Percentiles rank a stretch among this genome's conserved stretches.
These are phyloP conservation scores for Phycomyces nitens DNA, from an alignment of 192 early-diverging fungal genomes.

Conservation along the genomic window DNA sequence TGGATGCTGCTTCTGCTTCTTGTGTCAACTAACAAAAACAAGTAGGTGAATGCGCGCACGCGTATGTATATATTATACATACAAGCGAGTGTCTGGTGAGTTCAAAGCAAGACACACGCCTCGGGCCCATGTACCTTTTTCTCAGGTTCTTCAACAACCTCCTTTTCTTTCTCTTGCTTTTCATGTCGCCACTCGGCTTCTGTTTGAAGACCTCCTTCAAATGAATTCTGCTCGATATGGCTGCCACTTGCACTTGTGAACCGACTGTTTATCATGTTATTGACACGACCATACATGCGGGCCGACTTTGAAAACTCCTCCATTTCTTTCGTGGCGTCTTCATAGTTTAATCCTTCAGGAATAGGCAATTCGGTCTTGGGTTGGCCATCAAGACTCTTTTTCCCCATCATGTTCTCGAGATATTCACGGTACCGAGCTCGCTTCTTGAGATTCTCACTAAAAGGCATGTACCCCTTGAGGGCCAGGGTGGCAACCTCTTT, in stretches of 20 bases:
- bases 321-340: conserved; percentile 55
- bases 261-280: conserved; percentile 64
- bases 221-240: conserved; percentile 26
- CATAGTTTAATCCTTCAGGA: conserved; percentile 38
- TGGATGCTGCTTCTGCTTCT: conserved; percentile 47
- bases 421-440: conserved; percentile 72
- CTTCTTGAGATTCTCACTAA: conserved; percentile 62
- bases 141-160: conserved; percentile 4
- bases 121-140: conserved; percentile 3
- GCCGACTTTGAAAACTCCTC: conserved; percentile 77
- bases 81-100: background rate
- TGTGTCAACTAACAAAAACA: conserved; percentile 19
- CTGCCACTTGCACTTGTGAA: conserved; percentile 54
- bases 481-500: conserved; percentile 65
- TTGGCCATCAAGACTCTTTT: conserved; percentile 22
- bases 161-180: conserved; percentile 10
- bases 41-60: too few species aligned
- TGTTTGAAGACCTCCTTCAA: conserved; percentile 43
- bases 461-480: conserved; percentile 79
- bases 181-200: conserved; percentile 30
- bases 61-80: too few species aligned
- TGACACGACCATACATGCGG: conserved; percentile 68
- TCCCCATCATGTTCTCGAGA: conserved; percentile 61
- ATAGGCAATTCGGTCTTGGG: conserved; percentile 16
- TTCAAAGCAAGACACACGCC: background rate